Evolutionary conservation across 2,329 filamentous ascomycete genomes (phyloP), one percentile per base, ranked within the genome.

Genomic region (Sporothrix brasiliensis): DNA sequence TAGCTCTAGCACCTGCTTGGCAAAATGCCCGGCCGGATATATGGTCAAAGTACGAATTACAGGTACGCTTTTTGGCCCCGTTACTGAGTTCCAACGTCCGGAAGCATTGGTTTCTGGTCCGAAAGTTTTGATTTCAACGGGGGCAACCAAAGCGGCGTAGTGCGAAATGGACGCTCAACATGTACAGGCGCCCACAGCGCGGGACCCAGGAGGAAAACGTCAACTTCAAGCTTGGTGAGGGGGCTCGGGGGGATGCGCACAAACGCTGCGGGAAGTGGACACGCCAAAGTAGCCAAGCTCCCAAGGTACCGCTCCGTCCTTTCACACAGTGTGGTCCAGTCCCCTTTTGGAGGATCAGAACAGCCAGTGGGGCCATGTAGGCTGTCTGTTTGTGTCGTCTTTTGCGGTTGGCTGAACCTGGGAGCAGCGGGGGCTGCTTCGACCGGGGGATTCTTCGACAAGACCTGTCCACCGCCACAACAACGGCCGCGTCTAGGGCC

Each of bases 251-350:
- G 30, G 16, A 58, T 21, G 44, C 16, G 54, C 30, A 39, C 34
- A 34, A 34, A 9, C 34, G 34, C 30, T 41, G 34, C 4, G 16
- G 41, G 56, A 10, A 49, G 14, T 49, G 44, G 44, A 6, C 4
- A 14, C 1, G 44, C 14, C 14, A 19, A 49, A 14, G 16, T 6
- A 19, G 44, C 44, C 11, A 44, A 14, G 41, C 4, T 4, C 11
- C 44, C 10, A 49, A 61, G 39, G 56, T 61, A 61, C 56, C 34
- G n/a, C 56, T 44, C n/a, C 56, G 56, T 61, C 21, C n/a, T 56
- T 16, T 24, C 56, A 44, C 56, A 61, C 56, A 44, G 34, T 61
- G 56, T 24, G 56, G n/a, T n/a, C 56, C 6, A 6, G 6, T 34
- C 34, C 56, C 41, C 34, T 41, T 61, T 24, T 56, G 30, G 34